phyloP scores from a whole-genome alignment of 495 filamentous ascomycete species.

The Coniosporium apollinis region DNA sequence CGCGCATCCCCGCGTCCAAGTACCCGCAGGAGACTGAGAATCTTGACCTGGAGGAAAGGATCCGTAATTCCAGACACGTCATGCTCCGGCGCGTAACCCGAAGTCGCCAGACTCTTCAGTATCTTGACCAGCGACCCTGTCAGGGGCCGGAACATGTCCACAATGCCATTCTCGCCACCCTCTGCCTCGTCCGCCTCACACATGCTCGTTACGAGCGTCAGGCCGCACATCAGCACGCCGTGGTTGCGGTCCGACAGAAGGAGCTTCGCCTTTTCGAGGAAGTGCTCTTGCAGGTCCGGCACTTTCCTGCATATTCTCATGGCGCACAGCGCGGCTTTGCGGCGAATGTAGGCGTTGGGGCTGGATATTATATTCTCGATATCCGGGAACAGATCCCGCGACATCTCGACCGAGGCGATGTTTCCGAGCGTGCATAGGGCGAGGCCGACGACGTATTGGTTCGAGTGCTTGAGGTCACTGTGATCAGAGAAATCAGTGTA shows the following conservation, averaged over 20 bases:
- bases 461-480: constrained; percentile 90
- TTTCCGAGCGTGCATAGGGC: constrained; percentile 92
- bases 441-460: constrained; percentile 95
- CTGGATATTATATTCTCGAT: constrained; percentile 81
- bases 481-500: too few species aligned
- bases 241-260: constrained; percentile 88
- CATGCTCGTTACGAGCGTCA: constrained; percentile 81
- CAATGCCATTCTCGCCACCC: constrained; percentile 65
- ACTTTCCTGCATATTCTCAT: constrained; percentile 98
- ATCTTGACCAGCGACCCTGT: constrained; percentile 63
- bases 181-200: constrained; percentile 88
- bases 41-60: constrained; percentile 97
- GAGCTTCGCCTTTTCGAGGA: constrained; percentile 78
- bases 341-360: constrained; percentile 88
- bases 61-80: constrained; percentile 97
- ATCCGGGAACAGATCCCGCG: constrained; percentile 90
- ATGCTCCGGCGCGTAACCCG: constrained; percentile 94
- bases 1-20: constrained; percentile 73
- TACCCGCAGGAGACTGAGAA: constrained; percentile 68
- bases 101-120: constrained; percentile 77
- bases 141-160: constrained; percentile 78
- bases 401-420: constrained; percentile 96
- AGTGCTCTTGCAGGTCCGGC: constrained; percentile 92
- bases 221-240: constrained; percentile 78
- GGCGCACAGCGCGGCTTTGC: constrained; percentile 97